Evolutionary conservation across 192 early-diverging fungal species (phyloP).

Genomic region (Backusella psychrophila): DNA sequence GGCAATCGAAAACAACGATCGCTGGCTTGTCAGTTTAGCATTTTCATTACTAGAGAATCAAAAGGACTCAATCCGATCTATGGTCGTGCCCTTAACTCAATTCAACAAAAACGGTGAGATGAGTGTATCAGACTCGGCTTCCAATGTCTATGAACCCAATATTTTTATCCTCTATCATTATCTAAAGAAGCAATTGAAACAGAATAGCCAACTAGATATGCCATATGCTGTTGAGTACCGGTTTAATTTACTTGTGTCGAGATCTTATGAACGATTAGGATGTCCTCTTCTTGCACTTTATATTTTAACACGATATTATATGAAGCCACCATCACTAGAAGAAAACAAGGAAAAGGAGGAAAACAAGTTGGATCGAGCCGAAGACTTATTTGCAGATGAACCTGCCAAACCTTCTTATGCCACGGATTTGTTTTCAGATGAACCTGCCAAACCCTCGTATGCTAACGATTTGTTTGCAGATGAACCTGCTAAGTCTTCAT

Average conservation of each 20-base stretch:
- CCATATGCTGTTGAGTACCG: conserved; percentile 51
- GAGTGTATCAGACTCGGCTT: conserved; percentile 16
- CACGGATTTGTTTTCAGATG: conserved; percentile 27
- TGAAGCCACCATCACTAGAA: conserved; percentile 17
- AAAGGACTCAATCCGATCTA: conserved; percentile 57
- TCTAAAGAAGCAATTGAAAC: conserved; percentile 51
- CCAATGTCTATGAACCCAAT: conserved; percentile 55
- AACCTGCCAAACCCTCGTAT: conserved; percentile 1
- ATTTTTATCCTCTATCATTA: conserved; percentile 71
- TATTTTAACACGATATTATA: conserved; percentile 52
- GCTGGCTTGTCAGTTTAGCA: conserved; percentile 58
- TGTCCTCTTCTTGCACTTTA: conserved; percentile 75
- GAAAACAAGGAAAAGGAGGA: neutral
- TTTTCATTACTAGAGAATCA: conserved; percentile 58
- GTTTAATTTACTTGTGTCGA: conserved; percentile 59
- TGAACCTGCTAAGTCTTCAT: conserved; percentile 10
- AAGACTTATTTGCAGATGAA: conserved; percentile 27
- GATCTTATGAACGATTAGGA: conserved; percentile 75
- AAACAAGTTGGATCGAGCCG: conserved; percentile 1
- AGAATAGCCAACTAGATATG: conserved; percentile 45
- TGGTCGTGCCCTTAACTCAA: conserved; percentile 45
- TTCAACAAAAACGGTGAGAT: neutral
- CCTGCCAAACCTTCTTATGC: conserved; percentile 15
- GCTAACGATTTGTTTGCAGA: conserved; percentile 21
- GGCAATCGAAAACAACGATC: conserved; percentile 57